phyloP scores from a whole-genome alignment of 2,329 filamentous ascomycete species.

The Botrytis deweyae region DNA sequence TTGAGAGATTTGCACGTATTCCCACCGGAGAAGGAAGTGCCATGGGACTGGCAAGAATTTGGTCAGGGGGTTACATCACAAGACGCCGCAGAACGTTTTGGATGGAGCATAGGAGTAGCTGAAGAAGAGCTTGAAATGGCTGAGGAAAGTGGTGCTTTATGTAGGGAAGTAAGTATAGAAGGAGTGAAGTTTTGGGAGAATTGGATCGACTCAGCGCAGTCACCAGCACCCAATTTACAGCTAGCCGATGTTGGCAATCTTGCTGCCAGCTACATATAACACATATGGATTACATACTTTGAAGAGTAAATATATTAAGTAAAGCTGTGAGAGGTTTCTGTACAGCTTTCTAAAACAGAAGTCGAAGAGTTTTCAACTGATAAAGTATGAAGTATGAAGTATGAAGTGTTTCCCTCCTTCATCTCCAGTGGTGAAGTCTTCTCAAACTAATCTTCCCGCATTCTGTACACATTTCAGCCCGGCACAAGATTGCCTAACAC shows the following conservation, averaged over 20 bases:
- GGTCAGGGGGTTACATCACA: slow-evolving; percentile 86
- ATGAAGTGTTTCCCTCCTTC: no score
- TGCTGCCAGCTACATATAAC: slow-evolving; percentile 13
- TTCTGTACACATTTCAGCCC: no score
- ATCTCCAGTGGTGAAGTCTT: neutral
- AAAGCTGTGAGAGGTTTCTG: neutral
- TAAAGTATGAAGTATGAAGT: neutral
- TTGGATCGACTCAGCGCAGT: slow-evolving; percentile 31
- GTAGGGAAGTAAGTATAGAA: slow-evolving; percentile 88
- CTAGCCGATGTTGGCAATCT: slow-evolving; percentile 20
- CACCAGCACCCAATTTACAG: slow-evolving; percentile 18
- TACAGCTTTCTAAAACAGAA: neutral
- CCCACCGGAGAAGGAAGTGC: slow-evolving; percentile 61
- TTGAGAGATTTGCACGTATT: slow-evolving; percentile 68
- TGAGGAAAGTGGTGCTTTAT: slow-evolving; percentile 83
- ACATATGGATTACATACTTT: neutral
- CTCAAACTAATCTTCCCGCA: neutral
- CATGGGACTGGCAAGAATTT: slow-evolving; percentile 76
- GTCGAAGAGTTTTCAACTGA: neutral
- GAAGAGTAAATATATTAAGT: neutral
- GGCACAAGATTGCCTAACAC: no score
- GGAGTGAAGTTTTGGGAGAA: slow-evolving; percentile 95
- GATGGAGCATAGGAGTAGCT: slow-evolving; percentile 96
- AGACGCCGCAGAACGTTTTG: slow-evolving; percentile 84
- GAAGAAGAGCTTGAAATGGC: slow-evolving; percentile 97